Percentiles rank a stretch among this genome's conserved stretches.
Conservation (phyloP, 495 filamentous ascomycete species). For the Penicillium samsonianum region DNA sequence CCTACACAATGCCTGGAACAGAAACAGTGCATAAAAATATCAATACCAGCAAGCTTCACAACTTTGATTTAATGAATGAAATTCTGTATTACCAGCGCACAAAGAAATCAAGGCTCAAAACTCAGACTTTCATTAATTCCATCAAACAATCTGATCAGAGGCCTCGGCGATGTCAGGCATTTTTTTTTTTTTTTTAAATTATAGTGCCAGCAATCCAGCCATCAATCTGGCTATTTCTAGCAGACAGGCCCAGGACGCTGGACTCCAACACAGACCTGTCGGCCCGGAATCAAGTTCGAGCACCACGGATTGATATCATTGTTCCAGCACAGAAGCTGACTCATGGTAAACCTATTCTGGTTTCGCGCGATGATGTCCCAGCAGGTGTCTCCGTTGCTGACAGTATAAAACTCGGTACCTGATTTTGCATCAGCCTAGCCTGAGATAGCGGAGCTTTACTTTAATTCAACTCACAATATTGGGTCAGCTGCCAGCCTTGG, state of each 20-base stretch:
- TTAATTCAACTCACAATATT: conserved; percentile 18
- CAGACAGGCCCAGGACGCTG: conserved; percentile 15
- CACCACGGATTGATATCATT: conserved; percentile 30
- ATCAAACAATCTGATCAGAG: neutral
- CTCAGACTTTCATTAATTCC: conserved; percentile 3
- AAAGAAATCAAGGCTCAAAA: neutral
- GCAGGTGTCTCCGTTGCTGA: conserved; percentile 30
- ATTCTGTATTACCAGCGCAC: neutral
- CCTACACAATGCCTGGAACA: conserved; percentile 28
- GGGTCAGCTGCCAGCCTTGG: neutral
- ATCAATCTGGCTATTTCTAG: neutral
- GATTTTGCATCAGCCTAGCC: neutral
- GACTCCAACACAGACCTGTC: conserved; percentile 25
- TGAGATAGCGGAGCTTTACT: neutral
- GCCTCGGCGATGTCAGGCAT: neutral
- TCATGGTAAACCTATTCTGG: conserved; percentile 25
- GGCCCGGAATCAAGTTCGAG: conserved; percentile 32
- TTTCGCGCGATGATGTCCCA: conserved; percentile 26
- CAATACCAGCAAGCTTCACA: neutral
- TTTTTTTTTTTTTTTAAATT: neutral
- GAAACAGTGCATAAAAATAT: neutral
- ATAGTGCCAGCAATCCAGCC: neutral
- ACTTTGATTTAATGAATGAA: neutral
- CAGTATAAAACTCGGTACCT: conserved; percentile 24
- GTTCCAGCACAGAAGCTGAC: conserved; percentile 31